Base-by-base conservation (phyloP, 2,329 filamentous ascomycete genomes). In the Ampelomyces quisqualis region DNA sequence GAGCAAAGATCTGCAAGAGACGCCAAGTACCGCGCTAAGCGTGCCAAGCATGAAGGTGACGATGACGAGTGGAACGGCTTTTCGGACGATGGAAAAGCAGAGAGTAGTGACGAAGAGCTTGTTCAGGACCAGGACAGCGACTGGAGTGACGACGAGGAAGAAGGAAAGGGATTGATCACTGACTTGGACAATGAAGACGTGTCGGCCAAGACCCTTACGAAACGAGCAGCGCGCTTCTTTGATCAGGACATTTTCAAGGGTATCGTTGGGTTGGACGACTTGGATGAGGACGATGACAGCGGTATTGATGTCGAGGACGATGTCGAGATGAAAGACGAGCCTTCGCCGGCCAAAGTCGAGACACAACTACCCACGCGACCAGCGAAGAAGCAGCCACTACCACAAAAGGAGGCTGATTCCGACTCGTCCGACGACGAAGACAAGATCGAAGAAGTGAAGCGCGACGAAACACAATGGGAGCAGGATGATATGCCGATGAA, bases 221-320 rank as follows among this genome's bases (percentile, higher is more conserved):
- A 84, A 66, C 81, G 89, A 49, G 93, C 93, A 7, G 80, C 85
- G 7, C 79, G 85, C 46, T 98, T 98, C 72, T 98, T 98, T 67
- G 86, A 87, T 57, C 91, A 96, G 64, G 90, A 96, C 53, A 85
- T 98, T 27, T 98, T 98, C 75, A 84, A 90, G 54, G 88, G 83
- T 26, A 82, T 97, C 38, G 81, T 82, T 15, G 86, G 81, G 0
- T 68, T 85, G 14, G 72, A 84, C 2, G 82, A 82, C 13, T 75
- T 80, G 18, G 73, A 78, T 5, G 71, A 70, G 15, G 60, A 63
- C 13, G 60, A 65, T 9, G 73, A 66, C 40, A 69, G 65, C 28
- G 67, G 65, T 5, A 68, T 69, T 20, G 67, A 70, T 26, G 58
- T 68, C 6, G 72, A 71, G 30, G 60, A 58, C 20, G 62, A 65